A percentile compares a stretch with the other conserved stretches of the same genome.
Evolutionary conservation across 2,329 filamentous ascomycete species (phyloP).

Genomic region (Aspergillus tamarii): DNA sequence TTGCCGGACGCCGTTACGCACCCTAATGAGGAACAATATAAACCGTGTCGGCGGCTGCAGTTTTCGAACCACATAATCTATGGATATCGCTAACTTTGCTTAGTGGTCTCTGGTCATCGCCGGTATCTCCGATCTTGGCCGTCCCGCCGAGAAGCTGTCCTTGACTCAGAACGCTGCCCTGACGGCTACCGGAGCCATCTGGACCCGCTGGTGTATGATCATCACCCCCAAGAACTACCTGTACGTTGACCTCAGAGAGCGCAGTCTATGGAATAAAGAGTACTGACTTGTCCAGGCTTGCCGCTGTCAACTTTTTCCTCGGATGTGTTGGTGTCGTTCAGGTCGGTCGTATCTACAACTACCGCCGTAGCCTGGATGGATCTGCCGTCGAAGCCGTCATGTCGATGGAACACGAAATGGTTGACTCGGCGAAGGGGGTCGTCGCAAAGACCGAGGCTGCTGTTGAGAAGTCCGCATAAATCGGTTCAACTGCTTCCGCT

Average conservation of each 20-base stretch:
- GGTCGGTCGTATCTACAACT: slow-evolving; percentile 73
- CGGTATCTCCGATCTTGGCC: slow-evolving; percentile 86
- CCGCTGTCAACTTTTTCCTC: slow-evolving; percentile 97
- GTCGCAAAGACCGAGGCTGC: slow-evolving; percentile 35
- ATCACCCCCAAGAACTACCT: slow-evolving; percentile 93
- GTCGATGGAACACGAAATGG: slow-evolving; percentile 41
- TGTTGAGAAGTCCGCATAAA: slow-evolving; percentile 30
- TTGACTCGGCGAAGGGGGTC: slow-evolving; percentile 39
- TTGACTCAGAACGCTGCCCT: slow-evolving; percentile 90
- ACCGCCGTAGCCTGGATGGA: slow-evolving; percentile 60
- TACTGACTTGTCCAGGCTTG: slow-evolving; percentile 61
- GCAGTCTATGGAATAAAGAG: not conserved
- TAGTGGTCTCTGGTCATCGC: slow-evolving; percentile 92
- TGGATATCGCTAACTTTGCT: slow-evolving; percentile 5
- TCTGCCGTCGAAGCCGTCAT: slow-evolving; percentile 42
- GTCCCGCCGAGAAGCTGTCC: slow-evolving; percentile 89
- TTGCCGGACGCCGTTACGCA: not conserved
- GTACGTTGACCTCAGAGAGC: slow-evolving; percentile 55
- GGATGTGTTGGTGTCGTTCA: slow-evolving; percentile 84
- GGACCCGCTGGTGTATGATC: slow-evolving; percentile 98
- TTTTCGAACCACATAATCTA: not conserved
- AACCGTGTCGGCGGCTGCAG: not conserved
- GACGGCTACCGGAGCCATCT: slow-evolving; percentile 89
- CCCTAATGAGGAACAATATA: not conserved
- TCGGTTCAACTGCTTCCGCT: not conserved